Base-by-base conservation (phyloP, 2,329 filamentous ascomycete genomes). In the Pseudocercospora pini-densiflorae region DNA sequence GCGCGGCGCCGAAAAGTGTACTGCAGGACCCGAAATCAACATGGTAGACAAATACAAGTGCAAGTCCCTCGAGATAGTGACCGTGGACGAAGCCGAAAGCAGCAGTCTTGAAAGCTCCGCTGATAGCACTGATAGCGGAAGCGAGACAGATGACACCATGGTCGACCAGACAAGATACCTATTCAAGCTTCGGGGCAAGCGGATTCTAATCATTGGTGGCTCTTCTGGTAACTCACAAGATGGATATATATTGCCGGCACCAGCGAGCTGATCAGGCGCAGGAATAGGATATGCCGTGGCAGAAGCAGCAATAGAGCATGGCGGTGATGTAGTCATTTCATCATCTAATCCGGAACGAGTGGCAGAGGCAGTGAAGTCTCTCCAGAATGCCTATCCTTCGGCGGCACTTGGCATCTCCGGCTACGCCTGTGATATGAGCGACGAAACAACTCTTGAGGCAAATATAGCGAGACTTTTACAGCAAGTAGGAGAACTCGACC, bases 301-400 rank as follows among this genome's bases (percentile, higher is more conserved):
- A 93, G 1, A 97, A 84, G 1, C 97, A 90, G 76, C 94, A 96
- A 78, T 97, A 93, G 6, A 90, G 93, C 0, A 93, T 95, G 77
- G 97, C 94, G 55, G 29, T 31, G 29, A 59, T 31, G 55, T 59
- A 81, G 97, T 88, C 49, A 91, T 89, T 72, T 92, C 86, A 74
- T 96, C 85, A 72, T 95, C 92, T 53, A 84, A 81, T 54, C 73
- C 79, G 14, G 58, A 75, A 23, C 84, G 83, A 59, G 74, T 90
- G 43, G 71, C 81, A 36, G 71, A 74, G 0, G 81, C 86, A 8
- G 73, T 87, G 59, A 67, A 71, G 1, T 71, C 75, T 19, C 78
- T 88, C 60, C 71, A 78, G 47, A 71, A 73, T 3, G 65, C 79
- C 61, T 81, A 84, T 71, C 79, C 80, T 43, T 73, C 75, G 10